Base-by-base conservation (phyloP, 805 yeast species). In the Monosporozyma aerobia region DNA sequence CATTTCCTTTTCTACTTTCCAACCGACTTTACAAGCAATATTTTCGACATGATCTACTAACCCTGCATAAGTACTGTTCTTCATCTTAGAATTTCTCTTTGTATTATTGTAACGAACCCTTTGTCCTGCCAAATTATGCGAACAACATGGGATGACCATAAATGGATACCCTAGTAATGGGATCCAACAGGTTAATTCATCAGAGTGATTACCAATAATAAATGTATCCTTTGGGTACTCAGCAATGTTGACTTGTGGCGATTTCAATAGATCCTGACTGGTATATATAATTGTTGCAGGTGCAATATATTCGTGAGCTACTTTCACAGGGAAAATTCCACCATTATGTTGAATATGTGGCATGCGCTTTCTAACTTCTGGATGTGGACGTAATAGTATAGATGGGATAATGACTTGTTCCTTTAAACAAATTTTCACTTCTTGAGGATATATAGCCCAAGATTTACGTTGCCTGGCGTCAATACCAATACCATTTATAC, bases 131-230 rank as follows among this genome's bases (percentile, higher is more conserved):
- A 92, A 75, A 2, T 85, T 81, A 68, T 92, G 96, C 0, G 97
- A 90, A 67, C 98, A 92, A 66, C 98, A 92, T 10, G 98, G 98
- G 44, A 92, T 87, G 9, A 89, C 96, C 74, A 92, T 73, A 65
- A 88, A 92, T 6, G 97, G 96, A 56, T 77, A 85, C 0, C 89
- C 90, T 10, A 92, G 69, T 10, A 92, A 71, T 3, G 98, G 98
- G 39, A 92, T 82, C 97, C 98, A 92, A 58, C 96, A 86, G 0
- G 97, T 90, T 53, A 92, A 75, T 64, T 92, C 98, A 66, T 92
- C 98, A 1, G 96, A 87, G 64, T 92, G 98, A 65, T 92, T 92
- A 1, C 98, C 98, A 46, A 92, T 90, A 37, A 90, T 69, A 61
- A 92, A 92, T 0, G 96, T 84, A 59, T 84, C 77, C 23, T 71